phyloP scores from a whole-genome alignment of 371 early-diverging fungal species.

The Syncephalastrum contaminatum region DNA sequence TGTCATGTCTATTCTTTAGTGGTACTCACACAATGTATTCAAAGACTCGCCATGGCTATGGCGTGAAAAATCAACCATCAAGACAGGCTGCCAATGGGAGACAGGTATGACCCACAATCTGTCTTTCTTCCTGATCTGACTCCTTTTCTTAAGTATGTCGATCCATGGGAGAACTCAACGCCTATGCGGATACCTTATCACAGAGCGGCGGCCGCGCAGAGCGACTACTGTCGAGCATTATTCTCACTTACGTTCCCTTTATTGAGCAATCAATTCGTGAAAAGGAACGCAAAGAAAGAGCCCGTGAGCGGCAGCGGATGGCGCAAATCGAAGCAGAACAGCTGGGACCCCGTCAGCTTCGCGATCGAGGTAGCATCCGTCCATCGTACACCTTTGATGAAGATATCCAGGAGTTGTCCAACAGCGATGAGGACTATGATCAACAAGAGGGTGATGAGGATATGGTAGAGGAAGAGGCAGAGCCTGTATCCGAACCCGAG shows the following conservation, averaged over 20 bases:
- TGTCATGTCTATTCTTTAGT: too few relatives aligned
- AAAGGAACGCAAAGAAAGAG: slow-evolving; percentile 17
- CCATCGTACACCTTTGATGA: slow-evolving; percentile 10
- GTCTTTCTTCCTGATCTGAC: background rate
- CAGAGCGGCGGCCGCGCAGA: slow-evolving; percentile 16
- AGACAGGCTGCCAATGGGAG: slow-evolving; percentile 27
- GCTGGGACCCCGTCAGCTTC: slow-evolving; percentile 7
- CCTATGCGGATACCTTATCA: slow-evolving; percentile 12
- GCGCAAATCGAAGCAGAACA: slow-evolving; percentile 11
- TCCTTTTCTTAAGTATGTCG: slow-evolving; percentile 12
- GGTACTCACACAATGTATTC: too few relatives aligned
- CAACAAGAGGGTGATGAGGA: too few relatives aligned
- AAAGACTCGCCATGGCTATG: slow-evolving; percentile 34
- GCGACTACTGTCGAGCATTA: slow-evolving; percentile 15
- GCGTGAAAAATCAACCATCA: slow-evolving; percentile 24
- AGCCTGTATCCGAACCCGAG: too few relatives aligned
- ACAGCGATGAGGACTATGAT: too few relatives aligned
- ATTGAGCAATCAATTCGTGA: slow-evolving; percentile 19
- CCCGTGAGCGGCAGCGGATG: slow-evolving; percentile 7
- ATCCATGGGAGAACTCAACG: slow-evolving; percentile 18
- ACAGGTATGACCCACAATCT: slow-evolving; percentile 7
- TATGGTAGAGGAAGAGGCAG: too few relatives aligned
- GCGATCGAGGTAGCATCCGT: background rate
- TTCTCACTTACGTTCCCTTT: slow-evolving; percentile 7
- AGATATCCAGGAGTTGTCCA: background rate